phyloP scores from a whole-genome alignment of 1,284 basidiomycete genomes.

The Amylostereum chailletii region DNA sequence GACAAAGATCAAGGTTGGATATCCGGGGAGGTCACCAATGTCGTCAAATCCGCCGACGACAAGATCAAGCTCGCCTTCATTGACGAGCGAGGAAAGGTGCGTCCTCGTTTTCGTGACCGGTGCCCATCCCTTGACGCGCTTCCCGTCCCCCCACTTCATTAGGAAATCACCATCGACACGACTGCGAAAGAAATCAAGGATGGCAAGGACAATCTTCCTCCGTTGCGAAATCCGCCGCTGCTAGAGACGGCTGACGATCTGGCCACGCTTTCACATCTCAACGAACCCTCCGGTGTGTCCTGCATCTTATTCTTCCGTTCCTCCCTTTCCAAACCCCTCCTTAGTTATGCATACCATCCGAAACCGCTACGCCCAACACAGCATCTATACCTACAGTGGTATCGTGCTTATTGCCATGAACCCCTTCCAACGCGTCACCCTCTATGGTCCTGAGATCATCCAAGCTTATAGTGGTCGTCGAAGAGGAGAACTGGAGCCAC shows the following conservation, averaged over 20 bases:
- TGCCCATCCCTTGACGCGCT: constrained; percentile 1
- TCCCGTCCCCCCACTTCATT: constrained; percentile 2
- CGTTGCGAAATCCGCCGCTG: constrained; percentile 92
- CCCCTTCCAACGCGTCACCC: constrained; percentile 90
- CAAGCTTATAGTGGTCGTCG: constrained; percentile 92
- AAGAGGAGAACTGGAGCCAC: constrained; percentile 94
- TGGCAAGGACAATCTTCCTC: constrained; percentile 73
- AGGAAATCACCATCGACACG: constrained; percentile 78
- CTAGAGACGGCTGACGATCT: constrained; percentile 97
- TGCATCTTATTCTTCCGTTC: neutral
- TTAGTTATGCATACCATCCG: constrained; percentile 93
- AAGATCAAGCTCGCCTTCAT: constrained; percentile 70
- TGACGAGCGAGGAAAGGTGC: constrained; percentile 83
- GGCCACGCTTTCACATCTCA: constrained; percentile 95
- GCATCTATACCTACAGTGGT: constrained; percentile 98
- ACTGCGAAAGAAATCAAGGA: constrained; percentile 71
- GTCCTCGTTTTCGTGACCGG: constrained; percentile 8
- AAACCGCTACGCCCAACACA: constrained; percentile 93
- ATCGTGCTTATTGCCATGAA: constrained; percentile 98
- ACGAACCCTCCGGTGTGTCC: constrained; percentile 86
- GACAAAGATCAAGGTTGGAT: constrained; percentile 93
- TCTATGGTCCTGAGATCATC: constrained; percentile 94
- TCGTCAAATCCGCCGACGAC: constrained; percentile 55
- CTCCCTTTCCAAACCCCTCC: constrained; percentile 1
- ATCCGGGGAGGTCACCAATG: constrained; percentile 73